Base-by-base conservation (phyloP, 768 basidiomycete genomes). In the Kwoniella sp. region DNA sequence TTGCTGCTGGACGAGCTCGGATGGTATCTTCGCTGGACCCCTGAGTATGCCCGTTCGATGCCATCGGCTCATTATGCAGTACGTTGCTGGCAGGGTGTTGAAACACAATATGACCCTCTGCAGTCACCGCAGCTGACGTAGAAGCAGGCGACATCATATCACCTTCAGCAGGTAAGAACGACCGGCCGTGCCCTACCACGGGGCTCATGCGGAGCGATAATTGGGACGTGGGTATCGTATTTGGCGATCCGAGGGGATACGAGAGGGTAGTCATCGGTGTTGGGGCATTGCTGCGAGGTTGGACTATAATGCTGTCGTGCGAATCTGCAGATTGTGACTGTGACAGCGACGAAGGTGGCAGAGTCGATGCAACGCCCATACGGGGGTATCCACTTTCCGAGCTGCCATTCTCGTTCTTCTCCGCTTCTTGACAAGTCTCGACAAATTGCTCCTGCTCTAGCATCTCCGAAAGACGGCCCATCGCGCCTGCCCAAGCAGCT, bases 401-500 rank as follows among this genome's bases (percentile, higher is more conserved):
- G 15, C 25, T 13, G n/a, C 12, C n/a, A 2, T 20, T 17, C 3
- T 45, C 41, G 41, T 8, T 3, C 3, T 45, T 45, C 15, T 17
- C 41, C 4, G 5, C 20, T 3, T 9, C 41, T 20, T 20, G 5
- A 17, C 8, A 3, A 9, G 41, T 17, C 20, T 17, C 41, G 15
- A 11, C 17, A 17, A 20, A 45, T 3, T 45, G 41, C 15, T 45
- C 8, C 41, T 45, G 41, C 15, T 45, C 41, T 45, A 45, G 41
- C 15, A 63, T 48, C 26, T 63, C 38, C 1, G 52, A 38, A 1
- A 67, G 37, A 23, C 59, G 55, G 29, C 37, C 34, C 72, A 73
- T 67, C 26, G 67, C 64, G 20, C 38, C 59, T 22, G 47, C 45
- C 73, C 73, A 74, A 13, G 69, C 67, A 25, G 51, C 55, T 66